Percentiles rank a stretch among this genome's conserved stretches.
Conservation (phyloP, 805 yeast species). For the Millerago galiae region DNA sequence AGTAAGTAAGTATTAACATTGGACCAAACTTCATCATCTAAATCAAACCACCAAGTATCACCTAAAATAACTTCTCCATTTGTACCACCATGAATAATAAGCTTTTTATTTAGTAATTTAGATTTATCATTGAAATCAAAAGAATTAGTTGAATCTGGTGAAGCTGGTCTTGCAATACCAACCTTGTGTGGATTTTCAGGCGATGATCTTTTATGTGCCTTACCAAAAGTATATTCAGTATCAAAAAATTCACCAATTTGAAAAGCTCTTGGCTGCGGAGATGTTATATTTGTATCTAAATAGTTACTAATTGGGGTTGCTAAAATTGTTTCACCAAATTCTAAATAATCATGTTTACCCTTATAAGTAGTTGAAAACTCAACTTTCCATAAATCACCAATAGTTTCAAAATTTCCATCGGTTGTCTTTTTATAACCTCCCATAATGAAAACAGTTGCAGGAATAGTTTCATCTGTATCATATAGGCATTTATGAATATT, state of each 20-base stretch:
- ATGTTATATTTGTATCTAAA: conserved; percentile 5
- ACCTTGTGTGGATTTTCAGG: conserved; percentile 3
- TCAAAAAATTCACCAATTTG: conserved; percentile 25
- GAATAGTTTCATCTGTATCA: conserved; percentile 10
- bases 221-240: conserved; percentile 5
- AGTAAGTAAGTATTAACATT: conserved; percentile 23
- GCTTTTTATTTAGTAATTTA: conserved; percentile 8
- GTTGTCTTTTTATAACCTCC: conserved; percentile 41
- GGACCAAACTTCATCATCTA: conserved; percentile 38
- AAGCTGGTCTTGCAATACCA: conserved; percentile 12
- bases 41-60: conserved; percentile 46
- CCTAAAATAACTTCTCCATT: conserved; percentile 29
- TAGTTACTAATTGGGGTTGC: conserved; percentile 27
- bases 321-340: conserved; percentile 30
- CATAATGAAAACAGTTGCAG: conserved; percentile 36
- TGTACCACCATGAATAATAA: conserved; percentile 36
- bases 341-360: conserved; percentile 29
- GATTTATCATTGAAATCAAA: neutral
- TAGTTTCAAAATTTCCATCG: conserved; percentile 25
- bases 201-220: conserved; percentile 1
- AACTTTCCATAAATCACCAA: conserved; percentile 36
- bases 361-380: conserved; percentile 31
- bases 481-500: conserved; percentile 10
- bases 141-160: conserved; percentile 8
- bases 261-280: conserved; percentile 33